Evolutionary conservation across 2,329 filamentous ascomycete genomes (phyloP).

Genomic region (Periconia macrospinosa): DNA sequence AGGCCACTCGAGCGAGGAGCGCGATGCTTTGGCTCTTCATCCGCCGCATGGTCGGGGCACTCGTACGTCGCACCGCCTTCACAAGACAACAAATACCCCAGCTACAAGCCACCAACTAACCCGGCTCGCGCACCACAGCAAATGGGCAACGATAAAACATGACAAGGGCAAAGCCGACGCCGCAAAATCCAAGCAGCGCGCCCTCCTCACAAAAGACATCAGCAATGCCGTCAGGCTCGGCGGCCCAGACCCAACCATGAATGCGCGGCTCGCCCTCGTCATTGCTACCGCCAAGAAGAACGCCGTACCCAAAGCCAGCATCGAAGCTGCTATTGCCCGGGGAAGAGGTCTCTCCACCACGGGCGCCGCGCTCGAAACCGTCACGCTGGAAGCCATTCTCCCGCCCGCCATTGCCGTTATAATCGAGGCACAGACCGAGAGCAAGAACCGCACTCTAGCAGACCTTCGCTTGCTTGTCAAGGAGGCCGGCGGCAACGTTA

Average conservation of each 20-base stretch:
- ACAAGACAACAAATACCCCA: background rate
- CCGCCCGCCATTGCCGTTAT: slow-evolving; percentile 72
- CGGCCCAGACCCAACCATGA: slow-evolving; percentile 72
- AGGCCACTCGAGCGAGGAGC: slow-evolving; percentile 17
- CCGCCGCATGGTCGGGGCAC: slow-evolving; percentile 33
- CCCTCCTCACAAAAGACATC: slow-evolving; percentile 70
- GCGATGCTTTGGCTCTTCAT: slow-evolving; percentile 32
- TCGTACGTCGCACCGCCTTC: slow-evolving; percentile 23
- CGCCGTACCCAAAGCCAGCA: slow-evolving; percentile 79
- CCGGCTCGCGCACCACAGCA: slow-evolving; percentile 53
- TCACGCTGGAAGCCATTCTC: slow-evolving; percentile 80
- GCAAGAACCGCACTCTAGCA: slow-evolving; percentile 70
- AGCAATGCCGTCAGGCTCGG: slow-evolving; percentile 74
- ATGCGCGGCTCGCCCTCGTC: slow-evolving; percentile 73
- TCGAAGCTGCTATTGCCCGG: slow-evolving; percentile 83
- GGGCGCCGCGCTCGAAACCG: slow-evolving; percentile 73
- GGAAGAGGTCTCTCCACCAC: slow-evolving; percentile 80
- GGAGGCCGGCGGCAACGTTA: slow-evolving; percentile 67
- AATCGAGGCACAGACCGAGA: slow-evolving; percentile 84
- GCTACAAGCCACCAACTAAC: background rate
- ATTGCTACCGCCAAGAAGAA: slow-evolving; percentile 81
- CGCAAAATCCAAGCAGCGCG: slow-evolving; percentile 73
- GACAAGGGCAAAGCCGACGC: slow-evolving; percentile 87
- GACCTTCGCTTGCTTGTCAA: slow-evolving; percentile 75
- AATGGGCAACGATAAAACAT: slow-evolving; percentile 96